Evolutionary conservation across 805 yeast genomes (phyloP).

Genomic region (Candida chauliodis): DNA sequence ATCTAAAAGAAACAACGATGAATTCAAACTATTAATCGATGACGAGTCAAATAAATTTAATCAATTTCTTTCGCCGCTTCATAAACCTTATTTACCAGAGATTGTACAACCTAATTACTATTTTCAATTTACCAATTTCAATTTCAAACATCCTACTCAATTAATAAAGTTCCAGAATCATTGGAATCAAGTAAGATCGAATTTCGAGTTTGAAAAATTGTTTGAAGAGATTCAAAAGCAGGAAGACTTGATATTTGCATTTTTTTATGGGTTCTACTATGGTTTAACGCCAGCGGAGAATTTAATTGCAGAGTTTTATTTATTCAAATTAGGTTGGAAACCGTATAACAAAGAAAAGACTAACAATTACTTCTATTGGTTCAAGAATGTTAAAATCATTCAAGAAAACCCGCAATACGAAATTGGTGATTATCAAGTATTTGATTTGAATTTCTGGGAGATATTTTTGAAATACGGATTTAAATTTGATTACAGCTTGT

Average conservation of each 20-base stretch:
- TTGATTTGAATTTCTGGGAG: conserved; percentile 42
- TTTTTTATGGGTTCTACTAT: conserved; percentile 42
- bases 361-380: conserved; percentile 22
- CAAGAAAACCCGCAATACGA: conserved; percentile 15
- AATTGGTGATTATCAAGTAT: conserved; percentile 38
- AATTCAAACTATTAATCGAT: conserved; percentile 22
- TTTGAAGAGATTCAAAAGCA: conserved; percentile 26
- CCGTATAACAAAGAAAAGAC: conserved; percentile 27
- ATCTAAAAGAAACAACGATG: conserved; percentile 26
- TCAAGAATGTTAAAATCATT: conserved; percentile 20
- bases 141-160: conserved; percentile 31
- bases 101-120: conserved; percentile 15
- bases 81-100: conserved; percentile 34
- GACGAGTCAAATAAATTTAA: conserved; percentile 15
- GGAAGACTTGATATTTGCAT: conserved; percentile 33
- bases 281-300: conserved; percentile 42
- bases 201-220: conserved; percentile 30
- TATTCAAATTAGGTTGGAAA: conserved; percentile 40
- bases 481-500: conserved; percentile 31
- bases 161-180: conserved; percentile 32
- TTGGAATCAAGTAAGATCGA: conserved; percentile 40
- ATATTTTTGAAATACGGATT: conserved; percentile 34
- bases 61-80: conserved; percentile 25
- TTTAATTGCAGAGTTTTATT: conserved; percentile 37
- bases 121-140: conserved; percentile 12